These are phyloP conservation scores for Gossypioides kirkii DNA, from an alignment of 345 rosid species.

Conservation along the genomic window DNA sequence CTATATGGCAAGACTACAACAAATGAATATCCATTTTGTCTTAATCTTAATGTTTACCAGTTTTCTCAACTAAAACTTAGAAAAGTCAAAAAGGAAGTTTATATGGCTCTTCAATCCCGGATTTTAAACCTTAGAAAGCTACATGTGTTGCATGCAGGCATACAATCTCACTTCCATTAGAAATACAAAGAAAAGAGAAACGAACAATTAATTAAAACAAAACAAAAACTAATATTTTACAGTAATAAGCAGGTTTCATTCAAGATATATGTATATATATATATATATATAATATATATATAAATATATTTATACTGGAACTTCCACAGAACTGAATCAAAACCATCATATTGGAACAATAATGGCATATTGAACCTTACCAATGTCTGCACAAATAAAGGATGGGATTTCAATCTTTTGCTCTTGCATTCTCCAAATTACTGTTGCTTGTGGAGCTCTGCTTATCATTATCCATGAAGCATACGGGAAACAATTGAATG, in stretches of 20 bases:
- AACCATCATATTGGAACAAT: background rate
- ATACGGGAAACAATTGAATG: background rate
- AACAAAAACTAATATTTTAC: background rate
- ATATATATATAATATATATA: too few relatives aligned
- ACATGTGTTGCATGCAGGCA: background rate
- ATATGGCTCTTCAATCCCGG: background rate
- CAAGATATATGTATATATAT: background rate
- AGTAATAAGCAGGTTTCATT: background rate
- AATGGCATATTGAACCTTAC: background rate
- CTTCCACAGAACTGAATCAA: background rate
- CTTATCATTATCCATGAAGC: background rate
- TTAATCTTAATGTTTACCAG: background rate
- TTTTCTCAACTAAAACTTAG: background rate
- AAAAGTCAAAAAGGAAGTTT: background rate
- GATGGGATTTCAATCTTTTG: background rate
- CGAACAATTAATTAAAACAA: background rate
- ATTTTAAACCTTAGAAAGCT: background rate
- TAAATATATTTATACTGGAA: background rate
- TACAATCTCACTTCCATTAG: background rate
- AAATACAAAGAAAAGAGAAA: background rate
- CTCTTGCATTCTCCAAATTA: background rate
- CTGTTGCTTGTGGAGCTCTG: background rate
- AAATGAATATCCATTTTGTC: background rate
- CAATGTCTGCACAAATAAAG: background rate
- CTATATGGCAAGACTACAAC: background rate